Base-by-base conservation (phyloP, 257 asterid species). In the Gentiana dahurica region DNA sequence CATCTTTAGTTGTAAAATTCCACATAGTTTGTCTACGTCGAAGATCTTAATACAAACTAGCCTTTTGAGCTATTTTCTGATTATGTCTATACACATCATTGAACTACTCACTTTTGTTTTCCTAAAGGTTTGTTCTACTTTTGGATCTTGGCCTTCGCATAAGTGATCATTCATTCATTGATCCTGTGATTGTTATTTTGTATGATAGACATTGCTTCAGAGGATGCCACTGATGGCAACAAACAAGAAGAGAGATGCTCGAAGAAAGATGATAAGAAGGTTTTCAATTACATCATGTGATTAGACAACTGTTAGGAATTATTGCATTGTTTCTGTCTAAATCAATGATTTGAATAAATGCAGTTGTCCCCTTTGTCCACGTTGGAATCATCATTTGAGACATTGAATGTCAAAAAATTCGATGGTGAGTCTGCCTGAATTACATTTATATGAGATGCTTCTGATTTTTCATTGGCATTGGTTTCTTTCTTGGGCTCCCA, bases 291-390 rank as follows among this genome's bases (percentile, higher is more conserved):
- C 47, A 43, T 62, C 56, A n/a, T 34, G 12, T 35, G 47, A 2
- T 1, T 15, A 36, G 60, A 45, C 41, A 24, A 33, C 5, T 36
- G 12, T 24, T 66, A 49, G 34, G 24, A 53, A 37, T 34, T 46
- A 8, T 8, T 59, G 41, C 24, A 45, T 24, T 12, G 15, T 39
- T 53, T 54, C 47, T 44, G 43, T 69, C 73, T 68, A 70, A 55
- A 52, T 45, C 5, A 36, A 50, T 60, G 41, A 36, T 33, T 66
- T 73, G 49, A 54, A 13, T 53, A 36, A 60, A 13, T 83, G 94
- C 95, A 92, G 98, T 61, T 81, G 59, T 88, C 98, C 36, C 97
- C 97, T 59, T 66, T 85, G 64, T 79, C 97, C 33, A 92, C 98
- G 3, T 71, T 92, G 66, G 98, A 88, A 73, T 70, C 97, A 67